Evolutionary conservation across 2,329 filamentous ascomycete species (phyloP).

Genomic region (Botryotinia convoluta): DNA sequence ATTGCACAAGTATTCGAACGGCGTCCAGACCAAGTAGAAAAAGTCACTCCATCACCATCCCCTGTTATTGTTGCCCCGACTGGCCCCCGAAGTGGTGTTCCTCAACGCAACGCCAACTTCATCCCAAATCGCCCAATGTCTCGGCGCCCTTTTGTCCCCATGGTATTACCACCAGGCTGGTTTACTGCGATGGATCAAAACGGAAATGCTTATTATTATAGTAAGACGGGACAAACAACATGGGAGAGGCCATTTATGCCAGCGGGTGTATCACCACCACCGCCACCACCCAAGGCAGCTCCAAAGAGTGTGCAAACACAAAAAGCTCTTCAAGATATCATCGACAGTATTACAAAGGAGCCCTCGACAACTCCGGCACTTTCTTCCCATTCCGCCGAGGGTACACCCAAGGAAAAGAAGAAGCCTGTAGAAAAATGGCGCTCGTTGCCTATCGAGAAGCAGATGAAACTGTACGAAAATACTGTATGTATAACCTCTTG

Average conservation of each 20-base stretch:
- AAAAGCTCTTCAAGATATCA: constrained; percentile 80
- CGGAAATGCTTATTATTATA: constrained; percentile 84
- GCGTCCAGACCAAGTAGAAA: constrained; percentile 59
- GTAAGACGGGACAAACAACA: constrained; percentile 70
- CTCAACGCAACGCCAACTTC: constrained; percentile 56
- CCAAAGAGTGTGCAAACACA: constrained; percentile 46
- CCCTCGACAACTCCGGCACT: constrained; percentile 51
- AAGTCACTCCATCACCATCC: constrained; percentile 39
- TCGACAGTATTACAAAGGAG: constrained; percentile 75
- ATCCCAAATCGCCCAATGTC: constrained; percentile 54
- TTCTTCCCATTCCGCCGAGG: constrained; percentile 57
- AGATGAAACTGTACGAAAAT: constrained; percentile 93
- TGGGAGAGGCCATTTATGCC: constrained; percentile 77
- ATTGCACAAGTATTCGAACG: constrained; percentile 51
- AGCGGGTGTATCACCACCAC: constrained; percentile 53
- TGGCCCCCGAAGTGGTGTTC: constrained; percentile 45
- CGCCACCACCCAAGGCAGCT: constrained; percentile 54
- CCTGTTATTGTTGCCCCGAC: constrained; percentile 43
- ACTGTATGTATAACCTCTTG: constrained; percentile 60
- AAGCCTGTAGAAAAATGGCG: constrained; percentile 70
- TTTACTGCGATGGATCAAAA: constrained; percentile 69
- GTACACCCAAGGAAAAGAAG: constrained; percentile 54
- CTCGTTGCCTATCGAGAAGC: constrained; percentile 71
- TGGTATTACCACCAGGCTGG: constrained; percentile 77
- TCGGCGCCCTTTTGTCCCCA: constrained; percentile 53